Conservation (phyloP, 805 yeast genomes). For the Nakazawaea anatomiae region DNA sequence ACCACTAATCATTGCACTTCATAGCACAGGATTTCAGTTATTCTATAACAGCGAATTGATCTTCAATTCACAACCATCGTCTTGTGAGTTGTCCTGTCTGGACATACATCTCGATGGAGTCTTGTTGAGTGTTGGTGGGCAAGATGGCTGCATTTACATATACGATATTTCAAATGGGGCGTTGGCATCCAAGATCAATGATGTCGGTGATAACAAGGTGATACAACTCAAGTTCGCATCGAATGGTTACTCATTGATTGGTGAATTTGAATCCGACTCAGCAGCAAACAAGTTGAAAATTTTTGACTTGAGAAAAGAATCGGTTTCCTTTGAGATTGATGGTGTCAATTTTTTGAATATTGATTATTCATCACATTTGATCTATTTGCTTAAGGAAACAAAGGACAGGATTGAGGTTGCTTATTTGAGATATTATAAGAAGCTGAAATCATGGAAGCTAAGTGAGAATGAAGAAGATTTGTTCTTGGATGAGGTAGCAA, state of each 20-base stretch:
- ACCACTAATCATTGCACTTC: neutral
- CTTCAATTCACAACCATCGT: neutral
- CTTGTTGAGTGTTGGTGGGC: constrained; percentile 29
- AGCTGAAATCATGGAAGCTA: constrained; percentile 5
- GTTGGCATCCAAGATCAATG: constrained; percentile 27
- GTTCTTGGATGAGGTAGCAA: neutral
- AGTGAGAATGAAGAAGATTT: neutral
- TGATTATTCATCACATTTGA: constrained; percentile 7
- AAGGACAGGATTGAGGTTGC: neutral
- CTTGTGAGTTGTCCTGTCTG: neutral
- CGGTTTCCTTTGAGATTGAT: constrained; percentile 1
- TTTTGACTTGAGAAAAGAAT: constrained; percentile 42
- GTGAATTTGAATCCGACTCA: constrained; percentile 18
- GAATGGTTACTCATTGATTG: constrained; percentile 61
- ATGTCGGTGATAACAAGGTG: constrained; percentile 18
- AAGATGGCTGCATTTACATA: constrained; percentile 27
- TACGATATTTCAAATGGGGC: constrained; percentile 33
- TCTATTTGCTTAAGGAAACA: neutral
- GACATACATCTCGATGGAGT: constrained; percentile 33
- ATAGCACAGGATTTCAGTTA: neutral
- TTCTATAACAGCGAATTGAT: neutral
- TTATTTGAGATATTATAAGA: constrained; percentile 7
- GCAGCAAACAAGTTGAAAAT: constrained; percentile 26
- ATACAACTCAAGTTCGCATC: constrained; percentile 43
- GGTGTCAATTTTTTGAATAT: neutral